Evolutionary conservation across 768 basidiomycete genomes (phyloP), one percentile per base, ranked within the genome.

Genomic region (Lentinula aciculospora): DNA sequence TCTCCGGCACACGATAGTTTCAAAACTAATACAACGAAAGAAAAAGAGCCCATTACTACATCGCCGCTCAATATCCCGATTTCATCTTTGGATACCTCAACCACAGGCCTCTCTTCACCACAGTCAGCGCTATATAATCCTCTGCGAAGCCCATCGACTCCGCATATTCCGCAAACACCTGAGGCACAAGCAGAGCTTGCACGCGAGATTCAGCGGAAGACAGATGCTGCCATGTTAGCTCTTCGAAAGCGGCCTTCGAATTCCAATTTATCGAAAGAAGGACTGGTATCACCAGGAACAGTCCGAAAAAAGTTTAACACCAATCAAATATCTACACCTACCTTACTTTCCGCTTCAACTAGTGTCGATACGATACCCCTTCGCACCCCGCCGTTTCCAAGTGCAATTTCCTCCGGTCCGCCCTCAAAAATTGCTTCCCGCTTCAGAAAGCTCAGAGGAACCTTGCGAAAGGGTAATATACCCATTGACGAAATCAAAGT

Each of bases 381-480:
- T 42, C 81, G 79, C 31, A 73, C 80, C 10, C 74, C 81, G 23
- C 78, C 82, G 28, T 80, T 78, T 55, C 2, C 29, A 8, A 29
- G 9, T 19, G 19, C 49, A 5, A 66, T 78, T 36, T 74, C 72
- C 63, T 62, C 72, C 64, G 61, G 77, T 64, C 68, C 77, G 39
- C 64, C 78, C 57, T 81, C 81, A 0, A 88, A 82, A 67, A 79
- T 92, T 58, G 85, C 87, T 45, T 82, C 84, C 39, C 83, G 89
- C 23, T 83, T 93, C 75, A 86, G 82, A 69, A 85, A 81, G 65
- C 71, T 93, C 48, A 78, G 85, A 53, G 81, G 88, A 51, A 86
- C 87, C 0, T 72, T 92, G 58, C 80, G 86, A 42, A 74, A 82
- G 28, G 79, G 78, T 57, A 67, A 73, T 37, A 62, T 72, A n/a